Percentiles rank a stretch among this genome's conserved stretches.
These are phyloP conservation scores for Sporothrix pseudoabietina DNA, from an alignment of 2,329 filamentous ascomycete species.

Conservation along the genomic window DNA sequence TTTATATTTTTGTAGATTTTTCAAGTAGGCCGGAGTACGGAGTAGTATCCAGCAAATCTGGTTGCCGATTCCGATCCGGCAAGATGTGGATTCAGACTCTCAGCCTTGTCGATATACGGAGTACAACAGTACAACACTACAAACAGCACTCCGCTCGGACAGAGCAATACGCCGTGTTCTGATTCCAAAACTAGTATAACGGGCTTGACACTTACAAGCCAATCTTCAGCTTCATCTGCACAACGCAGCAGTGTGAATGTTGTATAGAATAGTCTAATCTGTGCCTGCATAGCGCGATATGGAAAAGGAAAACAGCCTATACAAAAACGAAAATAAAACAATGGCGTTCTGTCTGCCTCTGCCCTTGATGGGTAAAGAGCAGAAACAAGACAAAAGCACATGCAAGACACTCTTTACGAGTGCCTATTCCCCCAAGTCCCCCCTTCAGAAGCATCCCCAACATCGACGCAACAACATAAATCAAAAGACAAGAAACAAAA, in stretches of 20 bases:
- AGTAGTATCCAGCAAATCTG: not conserved
- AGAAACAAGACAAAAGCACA: not conserved
- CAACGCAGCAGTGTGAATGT: not conserved
- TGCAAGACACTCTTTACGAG: conserved; percentile 1
- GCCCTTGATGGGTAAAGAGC: not conserved
- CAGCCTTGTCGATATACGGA: conserved; percentile 6
- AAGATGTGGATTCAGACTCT: not conserved
- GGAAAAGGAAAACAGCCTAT: conserved; percentile 23
- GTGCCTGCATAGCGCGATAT: conserved; percentile 26
- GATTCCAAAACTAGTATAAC: not conserved
- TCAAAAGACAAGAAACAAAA: not conserved
- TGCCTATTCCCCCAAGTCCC: not conserved
- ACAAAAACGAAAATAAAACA: conserved; percentile 24
- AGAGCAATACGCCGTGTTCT: not conserved
- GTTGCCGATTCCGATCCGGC: not conserved
- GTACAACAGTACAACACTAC: too few species aligned
- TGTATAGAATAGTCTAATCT: conserved; percentile 29
- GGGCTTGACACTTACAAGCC: too few species aligned
- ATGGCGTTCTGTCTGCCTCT: conserved; percentile 11
- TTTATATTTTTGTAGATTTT: not conserved
- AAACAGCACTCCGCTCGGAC: too few species aligned
- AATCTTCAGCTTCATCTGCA: not conserved
- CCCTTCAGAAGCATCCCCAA: not conserved
- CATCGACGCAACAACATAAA: not conserved
- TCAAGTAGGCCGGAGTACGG: too few species aligned